Conservation (phyloP, 306 rosid genomes). For the Pyrus bretschneideri region DNA sequence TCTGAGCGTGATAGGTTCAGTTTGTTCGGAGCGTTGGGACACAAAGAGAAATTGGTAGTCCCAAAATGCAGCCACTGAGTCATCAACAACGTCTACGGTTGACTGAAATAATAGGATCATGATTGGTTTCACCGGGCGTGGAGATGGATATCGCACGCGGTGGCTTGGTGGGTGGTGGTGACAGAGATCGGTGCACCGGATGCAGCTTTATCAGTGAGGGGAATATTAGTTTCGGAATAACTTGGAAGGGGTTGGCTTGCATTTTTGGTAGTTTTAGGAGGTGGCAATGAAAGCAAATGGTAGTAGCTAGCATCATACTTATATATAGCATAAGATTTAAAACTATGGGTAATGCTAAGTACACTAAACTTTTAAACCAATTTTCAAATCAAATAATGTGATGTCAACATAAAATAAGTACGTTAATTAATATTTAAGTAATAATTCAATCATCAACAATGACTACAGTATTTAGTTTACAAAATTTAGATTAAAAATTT, state of each 20-base stretch:
- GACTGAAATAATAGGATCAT: constrained; percentile 11
- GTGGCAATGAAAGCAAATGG: neutral
- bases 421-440: too few relatives aligned
- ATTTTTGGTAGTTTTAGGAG: constrained; percentile 21
- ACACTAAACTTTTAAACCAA: too few relatives aligned
- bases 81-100: constrained; percentile 30
- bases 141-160: constrained; percentile 43
- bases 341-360: too few relatives aligned
- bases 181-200: constrained; percentile 17
- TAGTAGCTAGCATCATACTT: neutral
- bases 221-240: constrained; percentile 19
- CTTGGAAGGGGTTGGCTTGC: constrained; percentile 38
- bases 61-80: constrained; percentile 56
- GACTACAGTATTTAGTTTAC: too few relatives aligned
- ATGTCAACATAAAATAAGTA: too few relatives aligned
- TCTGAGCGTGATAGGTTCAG: constrained; percentile 29
- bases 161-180: neutral
- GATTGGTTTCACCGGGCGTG: constrained; percentile 10
- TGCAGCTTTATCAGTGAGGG: constrained; percentile 32
- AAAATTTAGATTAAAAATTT: too few relatives aligned
- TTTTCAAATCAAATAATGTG: too few relatives aligned
- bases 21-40: constrained; percentile 62
- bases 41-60: constrained; percentile 79
- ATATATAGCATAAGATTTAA: neutral
- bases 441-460: too few relatives aligned